Conservation (phyloP, 208 protist species). For the Angomonas deanei region DNA sequence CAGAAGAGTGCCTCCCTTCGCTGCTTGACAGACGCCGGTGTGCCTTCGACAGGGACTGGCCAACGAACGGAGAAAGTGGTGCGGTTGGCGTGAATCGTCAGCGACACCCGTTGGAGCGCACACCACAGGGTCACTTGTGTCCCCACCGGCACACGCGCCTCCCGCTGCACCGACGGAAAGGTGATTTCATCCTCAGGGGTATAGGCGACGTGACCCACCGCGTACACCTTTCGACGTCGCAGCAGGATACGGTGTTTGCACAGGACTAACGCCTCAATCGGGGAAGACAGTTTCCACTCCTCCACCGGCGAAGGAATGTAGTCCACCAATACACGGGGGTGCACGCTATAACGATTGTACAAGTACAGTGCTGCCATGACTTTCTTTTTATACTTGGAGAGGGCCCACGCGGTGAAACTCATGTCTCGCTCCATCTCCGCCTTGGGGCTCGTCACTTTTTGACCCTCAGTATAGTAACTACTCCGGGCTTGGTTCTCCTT, state of each 20-base stretch:
- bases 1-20: neutral
- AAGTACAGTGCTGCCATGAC: constrained; percentile 58
- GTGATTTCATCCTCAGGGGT: neutral
- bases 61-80: constrained; percentile 75
- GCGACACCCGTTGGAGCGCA: constrained; percentile 49
- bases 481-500: no score
- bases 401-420: constrained; percentile 63
- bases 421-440: constrained; percentile 34
- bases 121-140: constrained; percentile 62
- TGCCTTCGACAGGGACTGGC: constrained; percentile 51
- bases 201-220: constrained; percentile 14
- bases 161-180: neutral
- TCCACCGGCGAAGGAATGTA: constrained; percentile 11
- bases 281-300: neutral
- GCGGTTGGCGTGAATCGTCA: constrained; percentile 60
- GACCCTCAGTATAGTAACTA: neutral
- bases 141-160: constrained; percentile 13
- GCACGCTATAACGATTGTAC: constrained; percentile 64
- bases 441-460: no score
- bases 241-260: constrained; percentile 28
- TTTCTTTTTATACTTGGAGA: constrained; percentile 55
- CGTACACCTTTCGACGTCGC: constrained; percentile 22
- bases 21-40: neutral
- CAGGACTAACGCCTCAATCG: constrained; percentile 48
- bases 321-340: constrained; percentile 45